Evolutionary conservation across 192 early-diverging fungal species (phyloP).

Genomic region (Podila verticillata): DNA sequence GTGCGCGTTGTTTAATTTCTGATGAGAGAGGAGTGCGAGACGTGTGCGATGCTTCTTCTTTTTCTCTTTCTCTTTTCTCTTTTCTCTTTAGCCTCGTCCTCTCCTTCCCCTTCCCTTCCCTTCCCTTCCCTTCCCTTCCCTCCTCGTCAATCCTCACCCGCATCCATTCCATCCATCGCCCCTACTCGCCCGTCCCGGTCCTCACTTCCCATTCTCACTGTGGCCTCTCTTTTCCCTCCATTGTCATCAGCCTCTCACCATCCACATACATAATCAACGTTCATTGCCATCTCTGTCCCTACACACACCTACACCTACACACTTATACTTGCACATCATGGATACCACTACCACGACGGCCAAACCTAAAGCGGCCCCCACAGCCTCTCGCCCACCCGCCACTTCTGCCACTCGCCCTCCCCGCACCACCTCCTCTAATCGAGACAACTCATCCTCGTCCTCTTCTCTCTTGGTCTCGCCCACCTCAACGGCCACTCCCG

Average conservation of each 20-base stretch:
- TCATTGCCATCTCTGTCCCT: neutral
- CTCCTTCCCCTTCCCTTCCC: neutral
- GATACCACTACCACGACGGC: neutral
- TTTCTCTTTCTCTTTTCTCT: no score
- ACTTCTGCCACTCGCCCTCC: neutral
- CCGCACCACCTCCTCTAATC: neutral
- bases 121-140: neutral
- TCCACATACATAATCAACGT: neutral
- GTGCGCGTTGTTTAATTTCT: no score
- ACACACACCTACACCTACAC: conserved; percentile 2
- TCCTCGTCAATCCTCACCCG: neutral
- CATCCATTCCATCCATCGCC: neutral
- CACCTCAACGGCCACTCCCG: neutral
- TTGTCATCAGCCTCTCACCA: neutral
- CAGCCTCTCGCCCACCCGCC: neutral
- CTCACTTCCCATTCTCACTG: neutral
- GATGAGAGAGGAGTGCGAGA: no score
- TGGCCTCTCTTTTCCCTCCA: neutral
- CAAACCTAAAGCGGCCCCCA: neutral
- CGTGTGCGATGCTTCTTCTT: no score
- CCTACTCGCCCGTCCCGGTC: neutral
- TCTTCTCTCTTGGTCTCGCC: neutral
- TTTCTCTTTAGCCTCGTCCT: no score
- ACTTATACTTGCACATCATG: neutral
- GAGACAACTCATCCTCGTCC: neutral